These are phyloP conservation scores for Pestalotiopsis sp. DNA, from an alignment of 2,329 filamentous ascomycete species.

Conservation along the genomic window DNA sequence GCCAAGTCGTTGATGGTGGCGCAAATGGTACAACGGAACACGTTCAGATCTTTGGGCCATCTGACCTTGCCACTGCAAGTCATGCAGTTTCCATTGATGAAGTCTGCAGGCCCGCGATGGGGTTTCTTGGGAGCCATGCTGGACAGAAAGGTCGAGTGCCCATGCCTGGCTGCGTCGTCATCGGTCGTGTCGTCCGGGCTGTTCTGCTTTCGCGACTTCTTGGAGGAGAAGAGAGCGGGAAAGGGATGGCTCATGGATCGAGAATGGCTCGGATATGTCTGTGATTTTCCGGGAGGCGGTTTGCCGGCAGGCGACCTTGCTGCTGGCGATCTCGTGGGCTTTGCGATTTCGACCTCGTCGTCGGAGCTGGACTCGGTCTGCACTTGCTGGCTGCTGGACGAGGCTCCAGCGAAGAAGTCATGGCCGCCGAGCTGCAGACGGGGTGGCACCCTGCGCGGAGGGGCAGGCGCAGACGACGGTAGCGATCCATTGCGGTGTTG, in stretches of 20 bases:
- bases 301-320: neutral
- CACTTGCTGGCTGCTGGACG: constrained; percentile 20
- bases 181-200: constrained; percentile 42
- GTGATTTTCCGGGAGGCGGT: neutral
- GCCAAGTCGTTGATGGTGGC: constrained; percentile 80
- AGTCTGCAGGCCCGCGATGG: constrained; percentile 42
- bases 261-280: constrained; percentile 39
- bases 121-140: constrained; percentile 29
- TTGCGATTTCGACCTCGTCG: constrained; percentile 26
- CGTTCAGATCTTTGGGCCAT: constrained; percentile 72
- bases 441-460: constrained; percentile 22
- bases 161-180: constrained; percentile 38
- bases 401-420: constrained; percentile 16
- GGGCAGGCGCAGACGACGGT: constrained; percentile 2
- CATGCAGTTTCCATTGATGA: constrained; percentile 75
- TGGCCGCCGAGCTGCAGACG: constrained; percentile 25
- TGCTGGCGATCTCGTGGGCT: constrained; percentile 5
- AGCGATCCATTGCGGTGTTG: neutral
- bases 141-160: constrained; percentile 28
- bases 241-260: constrained; percentile 82
- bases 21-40: constrained; percentile 83
- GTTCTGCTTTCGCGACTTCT: constrained; percentile 51
- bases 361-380: constrained; percentile 35
- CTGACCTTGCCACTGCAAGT: constrained; percentile 80
- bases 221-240: constrained; percentile 65